phyloP scores from a whole-genome alignment of 2,329 filamentous ascomycete genomes.

The Blastomyces percursus region DNA sequence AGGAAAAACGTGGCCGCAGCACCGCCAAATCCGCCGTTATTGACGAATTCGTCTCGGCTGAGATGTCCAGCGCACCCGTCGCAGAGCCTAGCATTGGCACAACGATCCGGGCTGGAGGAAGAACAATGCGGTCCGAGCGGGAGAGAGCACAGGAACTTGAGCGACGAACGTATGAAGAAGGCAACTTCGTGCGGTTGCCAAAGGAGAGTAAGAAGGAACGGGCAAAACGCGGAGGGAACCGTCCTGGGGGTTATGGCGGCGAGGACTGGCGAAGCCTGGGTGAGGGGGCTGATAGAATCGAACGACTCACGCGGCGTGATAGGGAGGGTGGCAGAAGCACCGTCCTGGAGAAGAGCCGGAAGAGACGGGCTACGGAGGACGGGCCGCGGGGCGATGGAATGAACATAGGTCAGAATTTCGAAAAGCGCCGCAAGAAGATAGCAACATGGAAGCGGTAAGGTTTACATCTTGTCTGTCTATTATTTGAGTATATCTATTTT shows the following conservation, averaged over 20 bases:
- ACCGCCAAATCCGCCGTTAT: slow-evolving; percentile 69
- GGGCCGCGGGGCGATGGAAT: slow-evolving; percentile 53
- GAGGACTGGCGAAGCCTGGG: slow-evolving; percentile 87
- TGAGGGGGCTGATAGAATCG: slow-evolving; percentile 76
- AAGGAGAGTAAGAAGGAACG: slow-evolving; percentile 78
- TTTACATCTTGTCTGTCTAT: background rate
- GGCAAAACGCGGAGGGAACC: slow-evolving; percentile 46
- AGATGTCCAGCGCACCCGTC: slow-evolving; percentile 69
- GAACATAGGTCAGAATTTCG: slow-evolving; percentile 55
- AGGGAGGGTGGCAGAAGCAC: slow-evolving; percentile 38
- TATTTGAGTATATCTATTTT: background rate
- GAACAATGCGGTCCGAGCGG: slow-evolving; percentile 63
- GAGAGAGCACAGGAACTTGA: slow-evolving; percentile 71
- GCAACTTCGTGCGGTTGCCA: slow-evolving; percentile 79
- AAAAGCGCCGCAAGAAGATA: slow-evolving; percentile 36
- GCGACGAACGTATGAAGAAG: slow-evolving; percentile 77
- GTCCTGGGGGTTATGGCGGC: slow-evolving; percentile 61
- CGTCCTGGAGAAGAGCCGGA: slow-evolving; percentile 71
- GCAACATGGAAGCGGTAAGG: slow-evolving; percentile 29
- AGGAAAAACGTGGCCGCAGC: slow-evolving; percentile 51
- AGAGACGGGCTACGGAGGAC: slow-evolving; percentile 62
- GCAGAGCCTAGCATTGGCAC: slow-evolving; percentile 87
- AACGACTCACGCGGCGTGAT: slow-evolving; percentile 64
- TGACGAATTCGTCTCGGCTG: slow-evolving; percentile 81
- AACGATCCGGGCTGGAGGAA: slow-evolving; percentile 68